Evolutionary conservation across 805 yeast genomes (phyloP).

Genomic region (Blastobotrys robertii): DNA sequence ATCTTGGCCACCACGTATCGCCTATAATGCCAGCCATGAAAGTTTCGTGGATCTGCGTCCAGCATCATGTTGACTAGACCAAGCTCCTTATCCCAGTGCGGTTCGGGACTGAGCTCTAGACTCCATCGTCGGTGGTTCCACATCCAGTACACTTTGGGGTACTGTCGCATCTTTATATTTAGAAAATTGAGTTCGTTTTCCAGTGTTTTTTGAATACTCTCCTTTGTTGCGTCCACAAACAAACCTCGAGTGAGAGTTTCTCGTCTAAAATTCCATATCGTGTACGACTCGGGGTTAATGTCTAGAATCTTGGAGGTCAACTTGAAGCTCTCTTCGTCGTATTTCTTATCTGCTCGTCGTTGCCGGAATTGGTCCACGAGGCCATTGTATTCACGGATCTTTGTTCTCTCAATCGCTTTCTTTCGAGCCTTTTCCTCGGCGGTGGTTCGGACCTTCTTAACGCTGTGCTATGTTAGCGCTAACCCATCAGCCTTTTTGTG

Average conservation of each 20-base stretch:
- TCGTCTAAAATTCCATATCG: constrained; percentile 84
- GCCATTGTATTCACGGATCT: constrained; percentile 45
- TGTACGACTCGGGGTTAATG: constrained; percentile 77
- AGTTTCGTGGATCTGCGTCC: constrained; percentile 70
- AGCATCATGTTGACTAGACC: constrained; percentile 59
- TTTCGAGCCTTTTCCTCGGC: constrained; percentile 47
- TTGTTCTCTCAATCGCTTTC: constrained; percentile 46
- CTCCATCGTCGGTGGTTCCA: constrained; percentile 94
- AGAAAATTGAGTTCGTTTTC: constrained; percentile 54
- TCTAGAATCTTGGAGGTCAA: constrained; percentile 49
- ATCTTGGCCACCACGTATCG: constrained; percentile 46
- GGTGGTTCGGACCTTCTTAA: constrained; percentile 48
- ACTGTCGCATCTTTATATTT: constrained; percentile 45
- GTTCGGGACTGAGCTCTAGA: constrained; percentile 40
- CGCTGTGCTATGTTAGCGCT: constrained; percentile 47
- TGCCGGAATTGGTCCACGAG: constrained; percentile 37
- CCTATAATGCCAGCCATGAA: constrained; percentile 94
- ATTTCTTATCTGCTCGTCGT: constrained; percentile 24
- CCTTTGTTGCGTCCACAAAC: constrained; percentile 19
- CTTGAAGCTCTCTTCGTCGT: constrained; percentile 34
- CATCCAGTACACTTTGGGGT: constrained; percentile 92
- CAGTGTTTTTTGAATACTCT: constrained; percentile 27
- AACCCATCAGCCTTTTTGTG: too few relatives aligned
- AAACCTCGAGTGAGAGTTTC: constrained; percentile 40
- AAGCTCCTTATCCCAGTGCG: constrained; percentile 66